A percentile compares a stretch with the other conserved stretches of the same genome.
Conservation (phyloP, 148 eudicot species). For the Heliamphora exappendiculata region DNA sequence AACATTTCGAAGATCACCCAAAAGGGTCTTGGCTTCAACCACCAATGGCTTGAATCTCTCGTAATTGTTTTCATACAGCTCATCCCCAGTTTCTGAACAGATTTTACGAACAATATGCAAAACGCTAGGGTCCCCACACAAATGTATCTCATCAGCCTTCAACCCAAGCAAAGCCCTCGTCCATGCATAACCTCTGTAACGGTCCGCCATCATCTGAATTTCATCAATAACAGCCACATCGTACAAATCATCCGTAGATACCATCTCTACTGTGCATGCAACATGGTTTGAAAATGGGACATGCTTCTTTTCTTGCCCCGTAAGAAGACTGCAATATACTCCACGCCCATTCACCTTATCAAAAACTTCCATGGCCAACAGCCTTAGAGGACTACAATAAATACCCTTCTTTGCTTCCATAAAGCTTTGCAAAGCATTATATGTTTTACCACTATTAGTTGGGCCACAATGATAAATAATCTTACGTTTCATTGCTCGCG, state of each 20-base stretch:
- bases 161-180: conserved; percentile 92
- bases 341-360: conserved; percentile 79
- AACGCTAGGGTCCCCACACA: conserved; percentile 98
- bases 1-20: conserved; percentile 74
- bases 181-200: conserved; percentile 84
- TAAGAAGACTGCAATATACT: conserved; percentile 83
- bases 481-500: conserved; percentile 94
- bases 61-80: conserved; percentile 67
- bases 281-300: conserved; percentile 80
- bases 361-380: conserved; percentile 96
- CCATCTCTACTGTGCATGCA: conserved; percentile 98
- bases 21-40: conserved; percentile 90
- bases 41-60: conserved; percentile 88
- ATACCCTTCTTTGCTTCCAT: conserved; percentile 90
- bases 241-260: conserved; percentile 68
- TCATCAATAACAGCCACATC: conserved; percentile 97
- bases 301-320: conserved; percentile 86
- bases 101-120: conserved; percentile 67
- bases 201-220: conserved; percentile 93
- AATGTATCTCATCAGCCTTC: conserved; percentile 91
- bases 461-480: conserved; percentile 95
- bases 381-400: conserved; percentile 95
- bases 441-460: conserved; percentile 95
- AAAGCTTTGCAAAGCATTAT: conserved; percentile 82
- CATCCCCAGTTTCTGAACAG: conserved; percentile 86